Base-by-base conservation (phyloP, 2,329 filamentous ascomycete species). In the Domatiomyces globalis region DNA sequence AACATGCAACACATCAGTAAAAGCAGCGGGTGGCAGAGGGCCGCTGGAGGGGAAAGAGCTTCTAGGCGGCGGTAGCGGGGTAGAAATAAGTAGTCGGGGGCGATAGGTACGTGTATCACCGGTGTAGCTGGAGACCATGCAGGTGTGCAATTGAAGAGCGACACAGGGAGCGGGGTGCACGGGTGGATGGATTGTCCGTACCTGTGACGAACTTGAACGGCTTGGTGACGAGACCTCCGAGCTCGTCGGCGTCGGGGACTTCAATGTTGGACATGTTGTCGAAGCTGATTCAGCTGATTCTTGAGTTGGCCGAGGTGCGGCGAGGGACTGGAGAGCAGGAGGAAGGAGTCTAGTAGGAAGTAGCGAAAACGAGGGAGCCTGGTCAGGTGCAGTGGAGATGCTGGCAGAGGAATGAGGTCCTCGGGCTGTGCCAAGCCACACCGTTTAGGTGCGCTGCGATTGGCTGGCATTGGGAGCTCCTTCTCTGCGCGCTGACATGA, bases 151-250 rank as follows among this genome's bases (percentile, higher is more conserved):
- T 39, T 39, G 33, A 15, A 4, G 9, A 39, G 33, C 12, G 12
- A 39, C 33, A 39, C 33, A 15, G 33, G 12, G 10, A 39, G 4
- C 33, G 33, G 10, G 33, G 12, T 39, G 33, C 33, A 15, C 33
- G 33, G 33, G 33, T 39, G 10, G 33, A 15, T 3, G 33, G 33
- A 15, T 15, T 39, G 33, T 44, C 61, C 67, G 58, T 68, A 71
- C 68, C 69, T 58, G 69, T 61, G 43, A 61, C 68, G 66, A 66
- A 61, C 85, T 98, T 98, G 85, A 98, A 98, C 73, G 94, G 94
- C 83, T 95, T 98, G 75, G 89, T 95, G 63, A 79, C 77, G 72
- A 78, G 78, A 72, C 94, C 85, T 68, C 81, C 81, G 68, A 80
- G 77, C 67, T 87, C 83, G 68, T 86, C 86, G 66, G 71, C 69